Percentiles rank a stretch among this genome's conserved stretches.
Conservation (phyloP, 179 eudicot genomes). For the Spergularia azorica region DNA sequence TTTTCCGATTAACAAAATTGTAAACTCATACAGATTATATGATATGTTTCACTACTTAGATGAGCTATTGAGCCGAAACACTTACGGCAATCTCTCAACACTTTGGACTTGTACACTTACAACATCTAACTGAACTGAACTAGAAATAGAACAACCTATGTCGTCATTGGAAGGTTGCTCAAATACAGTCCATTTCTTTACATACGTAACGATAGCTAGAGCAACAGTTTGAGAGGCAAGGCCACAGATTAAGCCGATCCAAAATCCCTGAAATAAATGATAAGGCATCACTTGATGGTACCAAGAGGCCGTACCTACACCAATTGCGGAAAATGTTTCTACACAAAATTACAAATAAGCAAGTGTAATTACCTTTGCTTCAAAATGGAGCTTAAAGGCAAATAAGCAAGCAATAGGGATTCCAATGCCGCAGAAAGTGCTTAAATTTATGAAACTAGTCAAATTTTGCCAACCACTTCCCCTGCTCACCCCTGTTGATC, state of each 20-base stretch:
- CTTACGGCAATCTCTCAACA: too few relatives aligned
- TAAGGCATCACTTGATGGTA: constrained; percentile 37
- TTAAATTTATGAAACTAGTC: constrained; percentile 50
- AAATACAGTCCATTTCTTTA: constrained; percentile 16
- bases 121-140: too few relatives aligned
- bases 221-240: constrained; percentile 6
- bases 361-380: constrained; percentile 3
- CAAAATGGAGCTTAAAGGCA: not conserved
- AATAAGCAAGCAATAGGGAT: constrained; percentile 11
- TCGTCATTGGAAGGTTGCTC: not conserved
- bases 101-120: too few relatives aligned
- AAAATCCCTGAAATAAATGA: constrained; percentile 37
- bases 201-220: not conserved
- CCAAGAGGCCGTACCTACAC: constrained; percentile 1
- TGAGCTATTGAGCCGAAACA: too few relatives aligned
- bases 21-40: too few relatives aligned
- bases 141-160: too few relatives aligned
- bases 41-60: too few relatives aligned
- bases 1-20: too few relatives aligned
- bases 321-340: not conserved
- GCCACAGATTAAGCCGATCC: constrained; percentile 11
- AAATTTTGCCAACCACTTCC: constrained; percentile 86
- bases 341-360: not conserved
- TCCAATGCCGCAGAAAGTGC: constrained; percentile 1
- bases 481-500: constrained; percentile 67